Conservation (phyloP, 768 basidiomycete genomes). For the Tylopilus sp. region DNA sequence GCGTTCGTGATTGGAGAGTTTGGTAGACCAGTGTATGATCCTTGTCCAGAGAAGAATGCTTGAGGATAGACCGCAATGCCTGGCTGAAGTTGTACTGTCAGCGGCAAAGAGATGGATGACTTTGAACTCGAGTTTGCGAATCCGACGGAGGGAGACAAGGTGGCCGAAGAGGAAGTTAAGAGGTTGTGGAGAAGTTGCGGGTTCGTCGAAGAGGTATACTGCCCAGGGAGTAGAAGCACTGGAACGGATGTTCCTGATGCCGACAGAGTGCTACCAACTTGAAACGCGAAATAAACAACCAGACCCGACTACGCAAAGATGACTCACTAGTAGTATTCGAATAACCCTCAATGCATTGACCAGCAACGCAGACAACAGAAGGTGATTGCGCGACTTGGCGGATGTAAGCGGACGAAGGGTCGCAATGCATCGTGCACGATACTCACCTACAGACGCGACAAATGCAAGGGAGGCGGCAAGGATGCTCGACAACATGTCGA, state of each 20-base stretch:
- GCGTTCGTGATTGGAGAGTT: conserved; percentile 44
- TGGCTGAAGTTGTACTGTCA: conserved; percentile 62
- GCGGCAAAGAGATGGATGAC: conserved; percentile 53
- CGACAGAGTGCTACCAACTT: conserved; percentile 71
- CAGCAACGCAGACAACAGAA: conserved; percentile 78
- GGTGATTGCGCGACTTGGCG: conserved; percentile 52
- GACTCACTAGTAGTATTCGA: conserved; percentile 68
- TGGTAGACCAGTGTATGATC: conserved; percentile 57
- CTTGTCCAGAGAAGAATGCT: conserved; percentile 61
- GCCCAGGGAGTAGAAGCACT: conserved; percentile 70
- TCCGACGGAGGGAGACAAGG: conserved; percentile 56
- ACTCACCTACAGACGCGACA: conserved; percentile 39
- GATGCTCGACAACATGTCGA: conserved; percentile 40
- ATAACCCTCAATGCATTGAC: conserved; percentile 81
- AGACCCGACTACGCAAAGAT: conserved; percentile 1
- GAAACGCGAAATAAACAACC: conserved; percentile 9
- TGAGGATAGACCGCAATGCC: conserved; percentile 66
- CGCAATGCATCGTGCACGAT: neutral
- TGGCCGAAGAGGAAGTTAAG: conserved; percentile 61
- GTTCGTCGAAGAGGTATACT: conserved; percentile 68
- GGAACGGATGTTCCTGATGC: conserved; percentile 49
- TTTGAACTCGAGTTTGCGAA: conserved; percentile 54
- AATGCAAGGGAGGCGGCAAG: conserved; percentile 35
- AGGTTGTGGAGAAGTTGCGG: conserved; percentile 69
- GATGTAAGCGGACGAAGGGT: neutral